Base-by-base conservation (phyloP, 306 rosid species). In the Prunus dulcis region DNA sequence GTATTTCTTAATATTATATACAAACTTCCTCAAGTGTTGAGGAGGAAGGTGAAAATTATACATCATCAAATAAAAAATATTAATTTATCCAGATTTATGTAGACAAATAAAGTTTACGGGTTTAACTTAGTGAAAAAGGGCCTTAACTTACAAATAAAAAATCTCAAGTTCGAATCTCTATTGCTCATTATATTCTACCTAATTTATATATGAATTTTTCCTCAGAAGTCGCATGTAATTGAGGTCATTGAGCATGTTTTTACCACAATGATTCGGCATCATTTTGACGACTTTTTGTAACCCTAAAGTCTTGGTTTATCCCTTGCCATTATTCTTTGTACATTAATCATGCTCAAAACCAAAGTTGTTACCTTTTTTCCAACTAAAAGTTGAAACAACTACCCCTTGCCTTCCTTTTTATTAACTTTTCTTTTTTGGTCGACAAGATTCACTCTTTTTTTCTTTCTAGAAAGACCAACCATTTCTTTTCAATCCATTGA, bases 91-190 rank as follows among this genome's bases (percentile, higher is more conserved):
- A 34, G 41, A 34, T 34, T 34, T 34, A 34, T 34, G 41, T 34
- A 0, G 41, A 34, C 0, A 34, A 34, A 34, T 32, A 32, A 32
- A 1, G 38, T 5, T 0, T 5, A 32, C 7, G 38, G 6, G 1
- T 32, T 0, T 34, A 34, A 2, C 1, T 1, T 34, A 34, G 1
- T 5, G 0, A 4, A 32, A 4, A 32, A 32, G 0, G 6, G 0
- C 0, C 1, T 32, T 32, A 0, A 32, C 1, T 32, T 32, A 0
- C 0, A 32, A 0, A 5, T 1, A 0, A 32, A 5, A 4, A 32
- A 32, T 32, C 38, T 32, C 38, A 32, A 0, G 1, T 1, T 32
- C 1, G 8, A 5, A 34, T 34, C 2, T 7, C 1, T 0, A 7
- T 6, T 38, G 9, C 43, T 38, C 43, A 38, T 38, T 7, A 38